A percentile compares a stretch with the other conserved stretches of the same genome.
phyloP scores from a whole-genome alignment of 139 green algal species.

The Coelastrella sp. region DNA sequence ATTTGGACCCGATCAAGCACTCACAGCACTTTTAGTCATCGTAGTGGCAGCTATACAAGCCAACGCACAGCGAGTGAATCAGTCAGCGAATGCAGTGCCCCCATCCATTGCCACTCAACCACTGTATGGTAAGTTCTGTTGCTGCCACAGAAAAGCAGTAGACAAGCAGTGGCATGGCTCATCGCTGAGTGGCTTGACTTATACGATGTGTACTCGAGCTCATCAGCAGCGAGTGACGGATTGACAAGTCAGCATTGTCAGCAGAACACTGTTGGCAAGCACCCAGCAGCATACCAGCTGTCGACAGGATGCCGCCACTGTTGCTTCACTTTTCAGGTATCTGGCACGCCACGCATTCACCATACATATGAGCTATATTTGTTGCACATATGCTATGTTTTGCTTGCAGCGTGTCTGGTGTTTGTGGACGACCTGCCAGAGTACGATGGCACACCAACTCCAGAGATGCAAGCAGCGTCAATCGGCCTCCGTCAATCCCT shows the following conservation, averaged over 20 bases:
- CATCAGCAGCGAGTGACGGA: too few relatives aligned
- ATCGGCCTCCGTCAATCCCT: not conserved
- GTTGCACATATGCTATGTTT: not conserved
- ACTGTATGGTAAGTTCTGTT: constrained; percentile 12
- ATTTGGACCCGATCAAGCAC: not conserved
- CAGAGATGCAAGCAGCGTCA: constrained; percentile 30
- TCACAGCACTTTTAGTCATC: not conserved
- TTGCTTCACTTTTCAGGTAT: too few relatives aligned
- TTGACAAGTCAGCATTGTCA: too few relatives aligned
- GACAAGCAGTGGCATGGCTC: not conserved
- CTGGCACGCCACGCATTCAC: too few relatives aligned
- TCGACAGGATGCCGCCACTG: too few relatives aligned
- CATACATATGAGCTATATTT: too few relatives aligned
- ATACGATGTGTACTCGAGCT: too few relatives aligned
- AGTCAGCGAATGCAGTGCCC: not conserved
- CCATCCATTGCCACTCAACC: not conserved
- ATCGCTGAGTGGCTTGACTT: not conserved
- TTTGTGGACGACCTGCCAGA: constrained; percentile 24
- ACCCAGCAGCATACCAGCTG: too few relatives aligned
- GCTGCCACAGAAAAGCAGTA: not conserved
- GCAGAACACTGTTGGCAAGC: too few relatives aligned
- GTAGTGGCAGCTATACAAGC: not conserved
- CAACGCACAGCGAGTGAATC: not conserved
- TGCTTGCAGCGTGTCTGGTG: constrained; percentile 5
- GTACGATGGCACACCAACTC: constrained; percentile 25